These are phyloP conservation scores for Gracilaria caudata DNA, from an alignment of 23 red algal genomes.

Conservation along the genomic window DNA sequence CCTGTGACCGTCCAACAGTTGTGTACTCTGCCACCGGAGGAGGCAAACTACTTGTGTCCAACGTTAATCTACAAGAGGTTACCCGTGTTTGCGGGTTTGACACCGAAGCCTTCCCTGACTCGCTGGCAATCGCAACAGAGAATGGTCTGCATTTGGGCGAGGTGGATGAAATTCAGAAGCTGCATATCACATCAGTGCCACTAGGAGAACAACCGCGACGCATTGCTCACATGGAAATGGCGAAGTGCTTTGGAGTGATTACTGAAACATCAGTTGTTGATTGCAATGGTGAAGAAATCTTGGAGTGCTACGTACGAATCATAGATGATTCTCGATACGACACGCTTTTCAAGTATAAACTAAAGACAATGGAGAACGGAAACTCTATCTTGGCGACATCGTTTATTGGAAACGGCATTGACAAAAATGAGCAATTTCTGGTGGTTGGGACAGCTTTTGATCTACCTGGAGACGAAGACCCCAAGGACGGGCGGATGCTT, in stretches of 20 bases:
- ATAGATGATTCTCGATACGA: slow-evolving; percentile 87
- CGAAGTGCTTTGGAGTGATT: slow-evolving; percentile 77
- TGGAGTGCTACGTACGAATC: slow-evolving; percentile 71
- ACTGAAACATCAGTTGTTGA: slow-evolving; percentile 66
- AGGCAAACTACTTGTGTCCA: slow-evolving; percentile 78
- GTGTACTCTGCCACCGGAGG: slow-evolving; percentile 81
- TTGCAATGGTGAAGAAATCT: slow-evolving; percentile 47
- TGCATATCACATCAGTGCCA: slow-evolving; percentile 90
- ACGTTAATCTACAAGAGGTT: slow-evolving; percentile 94
- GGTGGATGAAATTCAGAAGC: slow-evolving; percentile 96
- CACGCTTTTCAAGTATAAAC: slow-evolving; percentile 57
- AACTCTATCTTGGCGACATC: slow-evolving; percentile 60
- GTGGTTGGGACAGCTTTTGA: slow-evolving; percentile 88
- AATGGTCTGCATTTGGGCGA: slow-evolving; percentile 77
- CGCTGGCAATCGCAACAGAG: slow-evolving; percentile 89
- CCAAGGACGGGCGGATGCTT: slow-evolving; percentile 76
- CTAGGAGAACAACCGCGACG: slow-evolving; percentile 90
- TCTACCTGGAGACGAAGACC: slow-evolving; percentile 67
- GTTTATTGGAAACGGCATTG: slow-evolving; percentile 62
- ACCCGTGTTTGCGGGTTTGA: slow-evolving; percentile 87
- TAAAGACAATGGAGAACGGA: slow-evolving; percentile 69
- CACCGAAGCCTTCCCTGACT: slow-evolving; percentile 90
- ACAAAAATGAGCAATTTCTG: slow-evolving; percentile 74
- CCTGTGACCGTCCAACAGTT: slow-evolving; percentile 93
- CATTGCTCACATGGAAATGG: slow-evolving; percentile 78